These are phyloP conservation scores for Pseudevernia furfuracea DNA, from an alignment of 495 filamentous ascomycete species.

Conservation along the genomic window DNA sequence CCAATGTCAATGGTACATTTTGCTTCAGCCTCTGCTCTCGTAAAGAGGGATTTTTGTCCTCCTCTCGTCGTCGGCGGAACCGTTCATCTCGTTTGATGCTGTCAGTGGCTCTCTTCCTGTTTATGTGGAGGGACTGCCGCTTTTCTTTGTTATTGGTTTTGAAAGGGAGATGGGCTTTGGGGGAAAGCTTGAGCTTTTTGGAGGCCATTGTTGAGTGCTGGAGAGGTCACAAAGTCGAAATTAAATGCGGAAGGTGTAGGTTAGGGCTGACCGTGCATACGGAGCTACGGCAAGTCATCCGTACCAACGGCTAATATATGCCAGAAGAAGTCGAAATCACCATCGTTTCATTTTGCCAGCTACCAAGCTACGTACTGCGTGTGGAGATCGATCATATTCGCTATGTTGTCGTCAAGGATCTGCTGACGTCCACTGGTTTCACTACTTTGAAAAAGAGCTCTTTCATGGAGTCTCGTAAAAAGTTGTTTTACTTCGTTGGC, in stretches of 20 bases:
- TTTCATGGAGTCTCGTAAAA: too few species aligned
- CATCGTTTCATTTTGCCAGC: not conserved
- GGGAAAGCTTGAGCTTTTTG: slow-evolving; percentile 33
- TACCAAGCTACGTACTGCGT: not conserved
- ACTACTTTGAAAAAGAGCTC: too few species aligned
- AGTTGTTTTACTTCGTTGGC: not conserved
- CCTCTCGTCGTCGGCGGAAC: slow-evolving; percentile 70
- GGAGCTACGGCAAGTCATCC: too few species aligned
- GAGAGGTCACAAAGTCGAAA: not conserved
- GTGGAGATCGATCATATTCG: not conserved
- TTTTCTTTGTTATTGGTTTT: slow-evolving; percentile 60
- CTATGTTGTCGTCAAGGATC: too few species aligned
- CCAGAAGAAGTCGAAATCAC: too few species aligned
- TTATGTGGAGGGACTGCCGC: slow-evolving; percentile 65
- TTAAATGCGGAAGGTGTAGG: too few species aligned
- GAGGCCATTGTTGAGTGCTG: slow-evolving; percentile 30
- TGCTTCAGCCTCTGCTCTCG: slow-evolving; percentile 59
- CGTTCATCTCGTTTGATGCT: slow-evolving; percentile 66
- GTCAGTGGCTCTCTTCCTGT: slow-evolving; percentile 67
- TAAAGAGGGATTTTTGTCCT: slow-evolving; percentile 73
- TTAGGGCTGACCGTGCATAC: too few species aligned
- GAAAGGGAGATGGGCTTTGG: slow-evolving; percentile 34
- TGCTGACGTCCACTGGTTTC: too few species aligned
- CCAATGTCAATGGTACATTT: slow-evolving; percentile 78
- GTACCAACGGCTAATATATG: too few species aligned